phyloP scores from a whole-genome alignment of 2,329 filamentous ascomycete genomes.

The Sclerotinia glacialis region DNA sequence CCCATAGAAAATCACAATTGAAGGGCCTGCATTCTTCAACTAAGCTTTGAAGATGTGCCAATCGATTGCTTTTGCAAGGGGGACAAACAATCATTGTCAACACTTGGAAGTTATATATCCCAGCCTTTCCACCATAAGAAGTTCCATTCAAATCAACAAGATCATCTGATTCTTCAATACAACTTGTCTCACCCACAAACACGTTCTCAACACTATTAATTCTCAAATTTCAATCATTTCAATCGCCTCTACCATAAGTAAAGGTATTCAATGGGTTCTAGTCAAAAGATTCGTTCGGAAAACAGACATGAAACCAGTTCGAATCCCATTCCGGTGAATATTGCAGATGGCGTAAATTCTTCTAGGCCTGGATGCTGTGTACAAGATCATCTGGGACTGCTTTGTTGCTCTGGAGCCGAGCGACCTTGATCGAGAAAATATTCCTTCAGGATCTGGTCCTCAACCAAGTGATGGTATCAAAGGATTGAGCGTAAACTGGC shows the following conservation, averaged over 20 bases:
- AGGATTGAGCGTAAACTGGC: not conserved
- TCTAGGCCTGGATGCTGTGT: not conserved
- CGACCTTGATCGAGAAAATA: not conserved
- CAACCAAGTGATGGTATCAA: constrained; percentile 10
- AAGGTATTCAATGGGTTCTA: not conserved
- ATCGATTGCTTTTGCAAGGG: not conserved
- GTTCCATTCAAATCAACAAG: not conserved
- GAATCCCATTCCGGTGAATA: not conserved
- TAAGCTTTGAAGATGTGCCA: not conserved
- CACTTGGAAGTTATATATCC: not conserved
- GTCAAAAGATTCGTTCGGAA: constrained; percentile 3
- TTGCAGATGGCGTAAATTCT: not conserved
- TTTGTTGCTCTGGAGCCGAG: not conserved
- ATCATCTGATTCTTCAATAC: not conserved
- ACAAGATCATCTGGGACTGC: not conserved
- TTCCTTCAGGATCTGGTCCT: not conserved
- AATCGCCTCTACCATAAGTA: not conserved
- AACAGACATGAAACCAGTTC: not conserved
- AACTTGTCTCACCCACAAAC: not conserved
- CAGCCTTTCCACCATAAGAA: not conserved
- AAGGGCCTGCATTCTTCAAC: not conserved
- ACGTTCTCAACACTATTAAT: not conserved
- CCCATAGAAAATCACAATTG: not conserved
- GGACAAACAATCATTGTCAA: not conserved
- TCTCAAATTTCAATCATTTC: not conserved